A percentile compares a stretch with the other conserved stretches of the same genome.
Conservation (phyloP, 2,329 filamentous ascomycete species). For the Achaetomium macrosporum region DNA sequence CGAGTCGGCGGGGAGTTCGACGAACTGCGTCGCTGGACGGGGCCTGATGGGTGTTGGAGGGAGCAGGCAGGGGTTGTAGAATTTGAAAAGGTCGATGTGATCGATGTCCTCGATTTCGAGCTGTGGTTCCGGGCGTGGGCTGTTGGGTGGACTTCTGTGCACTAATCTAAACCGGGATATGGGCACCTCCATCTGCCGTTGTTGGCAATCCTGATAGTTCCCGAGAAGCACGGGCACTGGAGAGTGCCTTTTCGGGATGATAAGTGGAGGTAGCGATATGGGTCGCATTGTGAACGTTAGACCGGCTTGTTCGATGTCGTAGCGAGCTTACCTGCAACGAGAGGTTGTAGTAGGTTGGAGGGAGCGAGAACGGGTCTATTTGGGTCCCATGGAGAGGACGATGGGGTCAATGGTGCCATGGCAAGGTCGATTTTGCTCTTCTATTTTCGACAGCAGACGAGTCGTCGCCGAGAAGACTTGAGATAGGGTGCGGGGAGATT, state of each 20-base stretch:
- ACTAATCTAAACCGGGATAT: too few relatives aligned
- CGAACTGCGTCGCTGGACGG: neutral
- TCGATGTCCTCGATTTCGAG: constrained; percentile 1
- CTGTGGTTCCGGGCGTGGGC: neutral
- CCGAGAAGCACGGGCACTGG: neutral
- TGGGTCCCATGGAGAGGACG: neutral
- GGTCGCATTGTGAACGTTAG: constrained; percentile 6
- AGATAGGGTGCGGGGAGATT: neutral
- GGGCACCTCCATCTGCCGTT: neutral
- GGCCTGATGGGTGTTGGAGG: constrained; percentile 6
- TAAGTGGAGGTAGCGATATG: constrained; percentile 3
- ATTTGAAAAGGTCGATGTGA: constrained; percentile 17
- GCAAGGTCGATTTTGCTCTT: neutral
- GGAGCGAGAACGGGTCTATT: neutral
- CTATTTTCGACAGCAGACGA: neutral
- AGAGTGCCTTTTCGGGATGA: neutral
- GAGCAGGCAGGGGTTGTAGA: constrained; percentile 19
- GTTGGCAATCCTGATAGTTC: neutral
- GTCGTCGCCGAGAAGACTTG: neutral
- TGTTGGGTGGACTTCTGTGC: neutral
- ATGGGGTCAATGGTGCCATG: constrained; percentile 1
- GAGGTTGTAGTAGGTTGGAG: neutral
- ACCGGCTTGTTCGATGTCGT: neutral
- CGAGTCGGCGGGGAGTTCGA: neutral
- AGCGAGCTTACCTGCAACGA: neutral